Conservation (phyloP, 2,329 filamentous ascomycete species). For the Fusarium hainanense region DNA sequence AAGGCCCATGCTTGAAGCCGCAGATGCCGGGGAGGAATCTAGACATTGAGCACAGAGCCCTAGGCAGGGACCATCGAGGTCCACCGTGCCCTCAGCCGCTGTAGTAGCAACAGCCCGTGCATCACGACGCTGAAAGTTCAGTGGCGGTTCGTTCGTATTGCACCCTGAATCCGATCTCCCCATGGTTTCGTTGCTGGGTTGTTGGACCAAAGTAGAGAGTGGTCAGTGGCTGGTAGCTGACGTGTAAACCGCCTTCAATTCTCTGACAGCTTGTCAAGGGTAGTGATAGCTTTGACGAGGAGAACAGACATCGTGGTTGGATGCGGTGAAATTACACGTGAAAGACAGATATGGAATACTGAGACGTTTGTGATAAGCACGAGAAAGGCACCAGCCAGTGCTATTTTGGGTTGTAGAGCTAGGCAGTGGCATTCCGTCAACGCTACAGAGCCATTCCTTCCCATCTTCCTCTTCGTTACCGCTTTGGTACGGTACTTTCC, state of each 20-base stretch:
- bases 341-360: background rate
- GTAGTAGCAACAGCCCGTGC: background rate
- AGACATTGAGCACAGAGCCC: background rate
- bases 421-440: background rate
- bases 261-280: background rate
- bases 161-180: background rate
- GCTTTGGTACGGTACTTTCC: slow-evolving; percentile 11
- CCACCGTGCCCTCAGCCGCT: slow-evolving; percentile 18
- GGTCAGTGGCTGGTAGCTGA: background rate
- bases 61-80: slow-evolving; percentile 4
- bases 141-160: slow-evolving; percentile 5
- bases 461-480: slow-evolving; percentile 29
- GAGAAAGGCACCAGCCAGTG: background rate
- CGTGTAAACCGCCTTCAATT: background rate
- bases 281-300: background rate
- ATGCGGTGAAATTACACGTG: background rate
- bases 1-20: slow-evolving; percentile 15
- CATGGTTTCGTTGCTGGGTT: background rate
- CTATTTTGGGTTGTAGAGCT: background rate
- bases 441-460: background rate
- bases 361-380: background rate
- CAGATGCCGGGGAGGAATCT: slow-evolving; percentile 27
- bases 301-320: background rate
- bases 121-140: background rate
- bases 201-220: background rate